phyloP scores from a whole-genome alignment of 2,329 filamentous ascomycete genomes.

The Alternaria brassicae region DNA sequence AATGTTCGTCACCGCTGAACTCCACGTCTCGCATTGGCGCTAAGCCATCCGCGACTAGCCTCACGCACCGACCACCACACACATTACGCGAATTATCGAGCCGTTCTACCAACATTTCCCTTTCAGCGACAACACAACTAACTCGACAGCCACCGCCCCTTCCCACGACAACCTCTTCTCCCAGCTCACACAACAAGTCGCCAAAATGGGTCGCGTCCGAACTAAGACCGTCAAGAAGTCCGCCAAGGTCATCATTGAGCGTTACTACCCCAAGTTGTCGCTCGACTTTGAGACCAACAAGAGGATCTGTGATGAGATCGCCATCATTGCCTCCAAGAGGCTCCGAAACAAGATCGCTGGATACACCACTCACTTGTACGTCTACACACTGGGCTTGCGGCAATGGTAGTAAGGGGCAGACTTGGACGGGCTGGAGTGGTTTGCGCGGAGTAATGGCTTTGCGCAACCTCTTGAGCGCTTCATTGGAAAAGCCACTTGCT shows the following conservation, averaged over 20 bases:
- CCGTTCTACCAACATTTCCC: slow-evolving; percentile 6
- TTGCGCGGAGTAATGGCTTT: slow-evolving; percentile 48
- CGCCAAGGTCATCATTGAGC: slow-evolving; percentile 99
- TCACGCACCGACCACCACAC: slow-evolving; percentile 19
- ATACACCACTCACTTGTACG: slow-evolving; percentile 75
- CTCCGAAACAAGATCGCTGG: slow-evolving; percentile 94
- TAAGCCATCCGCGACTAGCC: not conserved
- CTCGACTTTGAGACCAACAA: slow-evolving; percentile 99
- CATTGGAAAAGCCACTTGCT: not conserved
- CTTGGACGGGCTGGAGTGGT: slow-evolving; percentile 93
- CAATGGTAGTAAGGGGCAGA: slow-evolving; percentile 67
- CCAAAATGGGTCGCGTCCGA: slow-evolving; percentile 64
- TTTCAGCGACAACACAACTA: slow-evolving; percentile 39
- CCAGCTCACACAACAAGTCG: slow-evolving; percentile 38
- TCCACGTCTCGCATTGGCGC: not conserved
- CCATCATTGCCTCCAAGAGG: slow-evolving; percentile 98
- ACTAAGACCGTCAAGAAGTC: slow-evolving; percentile 78
- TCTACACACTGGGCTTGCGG: slow-evolving; percentile 64
- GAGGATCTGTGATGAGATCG: slow-evolving; percentile 99
- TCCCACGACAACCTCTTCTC: slow-evolving; percentile 29
- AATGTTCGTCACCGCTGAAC: not conserved
- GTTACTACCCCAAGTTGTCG: slow-evolving; percentile 83
- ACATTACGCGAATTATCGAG: slow-evolving; percentile 30
- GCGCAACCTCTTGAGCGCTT: not conserved
- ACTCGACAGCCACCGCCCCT: slow-evolving; percentile 38